Evolutionary conservation across 176 grass and related monocot species (phyloP).

Genomic region (Carex pumila): DNA sequence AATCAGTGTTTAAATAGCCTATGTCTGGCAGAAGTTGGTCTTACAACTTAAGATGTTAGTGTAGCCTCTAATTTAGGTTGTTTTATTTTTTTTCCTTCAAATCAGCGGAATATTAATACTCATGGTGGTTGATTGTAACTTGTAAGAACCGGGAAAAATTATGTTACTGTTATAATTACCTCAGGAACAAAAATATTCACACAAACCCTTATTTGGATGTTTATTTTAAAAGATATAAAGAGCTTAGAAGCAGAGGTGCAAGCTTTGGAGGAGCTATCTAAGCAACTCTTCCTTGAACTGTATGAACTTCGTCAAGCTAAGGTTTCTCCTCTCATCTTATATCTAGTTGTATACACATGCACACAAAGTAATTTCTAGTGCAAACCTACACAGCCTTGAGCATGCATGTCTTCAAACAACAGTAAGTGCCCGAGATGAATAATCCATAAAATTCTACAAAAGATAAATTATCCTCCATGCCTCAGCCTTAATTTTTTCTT

Average conservation of each 20-base stretch:
- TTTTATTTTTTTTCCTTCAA: background rate
- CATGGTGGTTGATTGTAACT: background rate
- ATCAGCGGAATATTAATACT: background rate
- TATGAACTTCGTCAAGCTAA: constrained; percentile 96
- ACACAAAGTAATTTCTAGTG: background rate
- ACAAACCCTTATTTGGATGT: background rate
- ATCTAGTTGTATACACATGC: background rate
- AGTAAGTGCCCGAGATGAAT: background rate
- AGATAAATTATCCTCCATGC: background rate
- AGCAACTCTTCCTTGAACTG: constrained; percentile 95
- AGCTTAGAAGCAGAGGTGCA: constrained; percentile 89
- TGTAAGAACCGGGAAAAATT: background rate
- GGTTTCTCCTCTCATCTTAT: constrained; percentile 30
- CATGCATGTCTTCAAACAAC: background rate
- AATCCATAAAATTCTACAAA: background rate
- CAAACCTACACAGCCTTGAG: background rate
- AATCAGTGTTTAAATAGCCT: background rate
- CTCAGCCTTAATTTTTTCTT: background rate
- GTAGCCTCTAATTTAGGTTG: background rate
- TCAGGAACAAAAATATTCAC: background rate
- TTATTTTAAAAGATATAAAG: constrained; percentile 77
- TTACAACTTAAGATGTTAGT: background rate
- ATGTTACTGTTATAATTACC: background rate
- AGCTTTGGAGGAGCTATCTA: constrained; percentile 95
- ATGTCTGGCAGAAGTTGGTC: background rate